Evolutionary conservation across 1,139 yeast genomes (phyloP).

Genomic region (Hyphopichia pseudoburtonii): DNA sequence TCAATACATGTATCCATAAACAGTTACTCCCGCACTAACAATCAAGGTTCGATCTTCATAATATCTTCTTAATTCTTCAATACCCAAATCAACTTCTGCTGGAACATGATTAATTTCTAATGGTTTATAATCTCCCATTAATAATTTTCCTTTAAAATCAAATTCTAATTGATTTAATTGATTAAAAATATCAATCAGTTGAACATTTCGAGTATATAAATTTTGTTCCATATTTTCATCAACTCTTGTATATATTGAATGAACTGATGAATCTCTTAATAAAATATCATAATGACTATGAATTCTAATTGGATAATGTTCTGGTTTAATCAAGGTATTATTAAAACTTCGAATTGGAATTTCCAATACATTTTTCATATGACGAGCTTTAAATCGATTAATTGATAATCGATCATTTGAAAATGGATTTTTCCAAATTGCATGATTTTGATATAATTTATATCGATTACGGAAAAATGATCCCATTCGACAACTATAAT

Average conservation of each 20-base stretch:
- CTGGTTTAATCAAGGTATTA: slow-evolving; percentile 30
- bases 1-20: background rate
- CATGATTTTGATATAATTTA: slow-evolving; percentile 18
- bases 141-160: slow-evolving; percentile 24
- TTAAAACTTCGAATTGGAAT: slow-evolving; percentile 27
- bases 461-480: slow-evolving; percentile 26
- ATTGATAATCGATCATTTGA: slow-evolving; percentile 1
- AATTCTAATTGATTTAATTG: slow-evolving; percentile 20
- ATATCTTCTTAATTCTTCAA: slow-evolving; percentile 13
- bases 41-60: slow-evolving; percentile 15
- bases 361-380: slow-evolving; percentile 19
- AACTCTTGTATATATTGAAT: slow-evolving; percentile 16
- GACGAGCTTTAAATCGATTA: slow-evolving; percentile 17
- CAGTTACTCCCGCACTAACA: background rate
- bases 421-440: slow-evolving; percentile 18
- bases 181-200: slow-evolving; percentile 27
- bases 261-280: slow-evolving; percentile 3
- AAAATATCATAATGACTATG: slow-evolving; percentile 7
- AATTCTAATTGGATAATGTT: slow-evolving; percentile 28
- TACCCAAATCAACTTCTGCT: slow-evolving; percentile 6
- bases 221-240: slow-evolving; percentile 24
- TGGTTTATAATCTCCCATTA: slow-evolving; percentile 31
- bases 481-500: slow-evolving; percentile 25
- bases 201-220: slow-evolving; percentile 28
- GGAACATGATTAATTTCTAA: background rate